Conservation (phyloP, 768 basidiomycete species). For the Phylloporus sp. region DNA sequence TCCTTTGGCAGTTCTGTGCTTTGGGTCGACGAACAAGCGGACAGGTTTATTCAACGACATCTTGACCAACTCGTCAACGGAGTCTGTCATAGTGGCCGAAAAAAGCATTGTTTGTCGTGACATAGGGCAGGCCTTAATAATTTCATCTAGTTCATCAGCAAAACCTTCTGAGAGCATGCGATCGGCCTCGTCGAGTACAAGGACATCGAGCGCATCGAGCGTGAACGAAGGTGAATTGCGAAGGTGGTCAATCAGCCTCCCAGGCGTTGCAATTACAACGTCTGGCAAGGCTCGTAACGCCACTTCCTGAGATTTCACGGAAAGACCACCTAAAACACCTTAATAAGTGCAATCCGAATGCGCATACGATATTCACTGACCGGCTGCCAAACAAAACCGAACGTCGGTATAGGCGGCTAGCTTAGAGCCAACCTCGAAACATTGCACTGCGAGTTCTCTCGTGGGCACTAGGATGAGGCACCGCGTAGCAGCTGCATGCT, state of each 20-base stretch:
- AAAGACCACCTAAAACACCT: constrained; percentile 70
- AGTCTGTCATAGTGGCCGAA: constrained; percentile 98
- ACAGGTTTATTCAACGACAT: constrained; percentile 93
- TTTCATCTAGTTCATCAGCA: constrained; percentile 90
- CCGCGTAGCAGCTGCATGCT: constrained; percentile 78
- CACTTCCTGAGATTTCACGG: constrained; percentile 87
- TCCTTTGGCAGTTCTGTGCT: constrained; percentile 78
- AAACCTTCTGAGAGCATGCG: constrained; percentile 96
- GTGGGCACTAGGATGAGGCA: constrained; percentile 94
- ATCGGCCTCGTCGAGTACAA: constrained; percentile 97
- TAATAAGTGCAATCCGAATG: constrained; percentile 1
- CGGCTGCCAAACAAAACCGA: constrained; percentile 87
- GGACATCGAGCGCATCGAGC: constrained; percentile 86
- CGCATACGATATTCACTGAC: constrained; percentile 39
- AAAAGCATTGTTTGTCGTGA: constrained; percentile 98
- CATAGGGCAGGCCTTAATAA: constrained; percentile 82
- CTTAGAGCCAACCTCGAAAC: constrained; percentile 86
- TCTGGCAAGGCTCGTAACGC: constrained; percentile 86
- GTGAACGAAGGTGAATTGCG: constrained; percentile 93
- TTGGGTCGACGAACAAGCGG: constrained; percentile 92
- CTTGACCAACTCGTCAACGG: constrained; percentile 87
- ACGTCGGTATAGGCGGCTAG: constrained; percentile 87
- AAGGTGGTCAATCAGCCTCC: constrained; percentile 95
- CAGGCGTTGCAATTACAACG: constrained; percentile 93
- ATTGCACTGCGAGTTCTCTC: constrained; percentile 93